A percentile compares a stretch with the other conserved stretches of the same genome.
These are phyloP conservation scores for Circinella umbellata DNA, from an alignment of 371 early-diverging fungal genomes.

Conservation along the genomic window DNA sequence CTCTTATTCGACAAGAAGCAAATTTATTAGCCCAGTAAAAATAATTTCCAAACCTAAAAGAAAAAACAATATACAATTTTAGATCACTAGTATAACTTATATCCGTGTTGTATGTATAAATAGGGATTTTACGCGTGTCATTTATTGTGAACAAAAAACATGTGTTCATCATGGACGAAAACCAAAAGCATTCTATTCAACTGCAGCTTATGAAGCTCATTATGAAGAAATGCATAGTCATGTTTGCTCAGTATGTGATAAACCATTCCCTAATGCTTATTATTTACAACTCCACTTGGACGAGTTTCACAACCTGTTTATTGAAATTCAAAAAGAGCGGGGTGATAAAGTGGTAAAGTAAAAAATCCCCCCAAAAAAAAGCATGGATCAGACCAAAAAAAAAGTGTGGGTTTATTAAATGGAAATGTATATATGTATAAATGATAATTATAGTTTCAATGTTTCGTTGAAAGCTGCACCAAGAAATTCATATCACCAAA, in stretches of 20 bases:
- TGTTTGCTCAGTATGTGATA: conserved; percentile 55
- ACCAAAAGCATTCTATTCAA: conserved; percentile 34
- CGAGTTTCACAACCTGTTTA: conserved; percentile 59
- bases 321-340: conserved; percentile 54
- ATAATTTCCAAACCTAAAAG: neutral
- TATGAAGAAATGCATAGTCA: conserved; percentile 61
- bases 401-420: no score
- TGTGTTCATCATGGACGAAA: conserved; percentile 24
- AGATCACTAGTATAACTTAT: neutral
- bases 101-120: neutral
- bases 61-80: neutral
- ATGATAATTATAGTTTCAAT: conserved; percentile 56
- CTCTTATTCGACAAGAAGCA: conserved; percentile 36
- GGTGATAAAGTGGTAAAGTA: conserved; percentile 65
- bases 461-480: conserved; percentile 71
- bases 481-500: conserved; percentile 52
- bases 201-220: conserved; percentile 58
- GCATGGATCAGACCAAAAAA: no score
- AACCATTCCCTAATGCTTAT: conserved; percentile 53
- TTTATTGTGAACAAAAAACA: conserved; percentile 33
- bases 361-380: neutral
- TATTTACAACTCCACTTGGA: conserved; percentile 62
- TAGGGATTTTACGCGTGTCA: conserved; percentile 17
- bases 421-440: no score
- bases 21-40: conserved; percentile 23